Evolutionary conservation across 164 flowering plant genomes (phyloP).

Genomic region (Euptelea pleiosperma): DNA sequence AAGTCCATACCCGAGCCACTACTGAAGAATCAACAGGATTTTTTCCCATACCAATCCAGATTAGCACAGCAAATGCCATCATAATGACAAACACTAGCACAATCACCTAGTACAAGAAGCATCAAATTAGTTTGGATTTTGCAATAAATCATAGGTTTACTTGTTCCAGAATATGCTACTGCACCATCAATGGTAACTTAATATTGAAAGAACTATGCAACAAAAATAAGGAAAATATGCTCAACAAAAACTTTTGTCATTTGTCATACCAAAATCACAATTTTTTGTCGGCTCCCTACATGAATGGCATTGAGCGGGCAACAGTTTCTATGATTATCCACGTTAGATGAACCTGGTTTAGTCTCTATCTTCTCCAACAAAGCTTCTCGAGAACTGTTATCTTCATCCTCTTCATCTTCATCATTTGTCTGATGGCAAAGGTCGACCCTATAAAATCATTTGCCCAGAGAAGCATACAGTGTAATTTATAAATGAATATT

Average conservation of each 20-base stretch:
- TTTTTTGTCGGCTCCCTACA: constrained; percentile 77
- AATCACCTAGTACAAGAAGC: constrained; percentile 45
- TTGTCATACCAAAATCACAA: constrained; percentile 67
- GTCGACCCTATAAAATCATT: constrained; percentile 69
- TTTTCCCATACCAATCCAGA: constrained; percentile 75
- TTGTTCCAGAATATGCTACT: not conserved
- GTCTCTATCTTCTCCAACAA: constrained; percentile 45
- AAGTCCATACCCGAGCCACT: constrained; percentile 66
- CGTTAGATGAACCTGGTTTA: constrained; percentile 28
- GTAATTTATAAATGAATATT: constrained; percentile 8
- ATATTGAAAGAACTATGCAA: not conserved
- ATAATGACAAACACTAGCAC: constrained; percentile 47
- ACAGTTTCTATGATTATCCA: constrained; percentile 45
- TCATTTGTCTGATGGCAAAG: constrained; percentile 91
- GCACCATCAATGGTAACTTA: too few relatives aligned
- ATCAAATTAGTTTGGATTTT: not conserved
- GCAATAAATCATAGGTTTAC: not conserved
- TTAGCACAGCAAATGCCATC: constrained; percentile 66
- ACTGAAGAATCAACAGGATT: constrained; percentile 59
- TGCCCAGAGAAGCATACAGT: constrained; percentile 15
- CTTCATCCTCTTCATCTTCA: constrained; percentile 84
- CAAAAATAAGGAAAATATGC: not conserved
- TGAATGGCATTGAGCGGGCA: constrained; percentile 43
- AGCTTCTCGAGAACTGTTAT: constrained; percentile 38
- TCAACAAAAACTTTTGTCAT: constrained; percentile 2